Evolutionary conservation across 2,329 filamentous ascomycete species (phyloP).

Genomic region (Fusarium abutilonis): DNA sequence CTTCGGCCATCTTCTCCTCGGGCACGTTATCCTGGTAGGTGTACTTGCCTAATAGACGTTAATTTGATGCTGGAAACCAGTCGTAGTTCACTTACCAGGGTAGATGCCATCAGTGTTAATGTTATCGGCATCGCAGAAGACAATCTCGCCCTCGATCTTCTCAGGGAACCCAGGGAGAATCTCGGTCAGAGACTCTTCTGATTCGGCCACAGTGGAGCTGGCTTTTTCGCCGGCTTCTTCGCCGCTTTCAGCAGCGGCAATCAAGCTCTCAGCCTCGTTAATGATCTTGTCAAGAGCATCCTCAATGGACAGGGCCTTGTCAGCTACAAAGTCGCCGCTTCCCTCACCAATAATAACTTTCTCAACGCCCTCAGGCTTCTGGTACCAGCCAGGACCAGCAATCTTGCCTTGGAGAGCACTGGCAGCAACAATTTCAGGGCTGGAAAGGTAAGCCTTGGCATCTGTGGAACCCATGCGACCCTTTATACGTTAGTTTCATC

Average conservation of each 20-base stretch:
- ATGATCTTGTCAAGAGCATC: constrained; percentile 78
- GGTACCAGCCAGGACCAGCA: constrained; percentile 80
- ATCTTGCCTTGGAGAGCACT: constrained; percentile 81
- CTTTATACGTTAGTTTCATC: constrained; percentile 48
- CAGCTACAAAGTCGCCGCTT: constrained; percentile 70
- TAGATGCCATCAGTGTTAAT: constrained; percentile 95
- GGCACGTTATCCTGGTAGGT: constrained; percentile 90
- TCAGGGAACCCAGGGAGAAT: constrained; percentile 89
- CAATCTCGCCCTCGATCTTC: constrained; percentile 83
- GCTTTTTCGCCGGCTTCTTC: not conserved
- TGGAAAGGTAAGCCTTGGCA: constrained; percentile 86
- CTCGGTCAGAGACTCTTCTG: constrained; percentile 66
- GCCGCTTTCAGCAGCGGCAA: constrained; percentile 63
- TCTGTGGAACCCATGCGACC: constrained; percentile 77
- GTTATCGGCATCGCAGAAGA: constrained; percentile 63
- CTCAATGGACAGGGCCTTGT: constrained; percentile 72
- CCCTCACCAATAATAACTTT: constrained; percentile 78
- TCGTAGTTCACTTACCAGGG: constrained; percentile 69
- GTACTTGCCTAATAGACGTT: constrained; percentile 67
- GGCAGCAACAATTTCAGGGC: constrained; percentile 91
- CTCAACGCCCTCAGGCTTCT: constrained; percentile 72
- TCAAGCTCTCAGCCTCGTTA: constrained; percentile 71
- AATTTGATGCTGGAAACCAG: not conserved
- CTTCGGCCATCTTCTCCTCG: constrained; percentile 81
- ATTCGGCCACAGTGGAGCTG: constrained; percentile 28